Base-by-base conservation (phyloP, 768 basidiomycete species). In the Xanthoconium purpureum region DNA sequence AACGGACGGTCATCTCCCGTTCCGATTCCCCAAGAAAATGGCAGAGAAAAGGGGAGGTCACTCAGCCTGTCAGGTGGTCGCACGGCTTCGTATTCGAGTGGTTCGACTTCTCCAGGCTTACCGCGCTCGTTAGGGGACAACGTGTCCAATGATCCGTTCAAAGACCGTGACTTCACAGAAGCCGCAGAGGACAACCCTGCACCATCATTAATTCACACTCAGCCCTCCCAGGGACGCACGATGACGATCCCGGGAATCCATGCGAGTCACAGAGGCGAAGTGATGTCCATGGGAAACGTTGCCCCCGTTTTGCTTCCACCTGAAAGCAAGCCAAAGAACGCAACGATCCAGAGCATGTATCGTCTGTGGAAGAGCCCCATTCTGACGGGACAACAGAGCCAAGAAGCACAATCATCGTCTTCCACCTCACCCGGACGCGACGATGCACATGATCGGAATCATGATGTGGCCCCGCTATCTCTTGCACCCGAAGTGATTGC, bases 191-290 rank as follows among this genome's bases (percentile, higher is more conserved):
- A 68, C 29, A 69, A 67, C 38, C 54, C 65, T 20, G 61, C 73
- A 45, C 70, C 76, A 11, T 72, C 77, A 17, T 82, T 85, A 9
- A 89, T 89, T 61, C 83, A 85, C 60, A 84, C 84, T 17, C 91
- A 92, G 65, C 91, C 91, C 3, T 69, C 76, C 9, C 83, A 85
- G 66, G 87, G 83, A 32, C 87, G 84, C 63, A 87, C 80, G 40
- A 94, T 94, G 91, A 85, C 83, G 14, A 93, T 94, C 59, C 91
- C 91, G 10, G 89, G 89, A 2, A 94, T 94, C 57, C 91, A 92
- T 64, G 89, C 84, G 4, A 89, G 85, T 62, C 87, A 92, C 65
- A 83, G 83, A n/a, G 88, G 88, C 10, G 89, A 93, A 58, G 82
- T 92, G 42, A 89, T 90, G 85, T 87, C 90, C 5, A 79, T 94